These are phyloP conservation scores for Pseudopithomyces maydicus DNA, from an alignment of 2,329 filamentous ascomycete species.

Conservation along the genomic window DNA sequence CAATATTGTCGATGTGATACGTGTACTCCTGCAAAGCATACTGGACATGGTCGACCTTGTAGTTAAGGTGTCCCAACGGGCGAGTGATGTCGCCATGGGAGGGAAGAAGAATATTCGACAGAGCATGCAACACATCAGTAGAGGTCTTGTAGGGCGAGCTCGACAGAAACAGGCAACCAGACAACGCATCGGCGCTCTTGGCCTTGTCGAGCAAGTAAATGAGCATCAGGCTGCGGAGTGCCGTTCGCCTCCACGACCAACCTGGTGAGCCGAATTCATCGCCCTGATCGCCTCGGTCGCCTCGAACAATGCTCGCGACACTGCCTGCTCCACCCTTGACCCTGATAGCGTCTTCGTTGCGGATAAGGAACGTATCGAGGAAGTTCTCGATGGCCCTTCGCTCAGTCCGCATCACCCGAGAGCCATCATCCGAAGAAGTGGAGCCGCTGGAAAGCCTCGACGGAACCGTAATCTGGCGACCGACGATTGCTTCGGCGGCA, in stretches of 20 bases:
- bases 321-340: conserved; percentile 44
- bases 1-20: conserved; percentile 64
- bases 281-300: conserved; percentile 39
- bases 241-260: conserved; percentile 60
- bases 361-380: conserved; percentile 62
- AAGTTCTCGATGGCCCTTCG: conserved; percentile 57
- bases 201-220: conserved; percentile 63
- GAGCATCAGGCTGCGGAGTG: conserved; percentile 64
- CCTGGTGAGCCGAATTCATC: conserved; percentile 50
- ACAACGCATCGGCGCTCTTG: conserved; percentile 47
- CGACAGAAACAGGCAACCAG: conserved; percentile 56
- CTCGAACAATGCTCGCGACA: conserved; percentile 46
- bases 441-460: conserved; percentile 44
- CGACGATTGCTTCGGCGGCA: conserved; percentile 63
- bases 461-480: conserved; percentile 54
- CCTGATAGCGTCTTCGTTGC: conserved; percentile 60
- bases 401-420: conserved; percentile 40
- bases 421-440: conserved; percentile 40
- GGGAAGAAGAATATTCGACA: conserved; percentile 61
- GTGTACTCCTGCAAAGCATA: conserved; percentile 63
- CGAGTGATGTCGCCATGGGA: conserved; percentile 63
- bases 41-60: conserved; percentile 60
- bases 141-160: conserved; percentile 63
- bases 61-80: conserved; percentile 61
- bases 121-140: conserved; percentile 55